These are phyloP conservation scores for Tricharina praecox DNA, from an alignment of 495 filamentous ascomycete species.

Conservation along the genomic window DNA sequence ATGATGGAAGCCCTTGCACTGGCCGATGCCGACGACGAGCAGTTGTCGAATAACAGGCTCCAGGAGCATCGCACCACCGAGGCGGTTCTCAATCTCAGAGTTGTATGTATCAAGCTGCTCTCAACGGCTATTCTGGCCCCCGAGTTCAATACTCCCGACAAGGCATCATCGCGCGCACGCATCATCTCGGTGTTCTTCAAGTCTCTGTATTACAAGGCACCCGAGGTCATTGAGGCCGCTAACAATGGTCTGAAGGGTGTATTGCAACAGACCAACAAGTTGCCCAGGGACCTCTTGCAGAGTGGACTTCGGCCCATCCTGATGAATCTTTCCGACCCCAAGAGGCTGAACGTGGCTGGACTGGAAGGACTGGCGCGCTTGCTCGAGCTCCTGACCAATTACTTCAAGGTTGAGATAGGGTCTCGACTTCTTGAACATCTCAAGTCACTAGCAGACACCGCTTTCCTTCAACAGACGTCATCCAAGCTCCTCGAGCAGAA, in stretches of 20 bases:
- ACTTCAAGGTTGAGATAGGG: slow-evolving; percentile 98
- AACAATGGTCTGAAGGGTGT: slow-evolving; percentile 75
- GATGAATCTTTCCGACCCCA: slow-evolving; percentile 87
- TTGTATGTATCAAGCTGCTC: slow-evolving; percentile 81
- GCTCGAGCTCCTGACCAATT: slow-evolving; percentile 79
- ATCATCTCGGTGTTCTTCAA: slow-evolving; percentile 97
- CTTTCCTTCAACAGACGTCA: slow-evolving; percentile 68
- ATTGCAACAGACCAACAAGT: slow-evolving; percentile 68
- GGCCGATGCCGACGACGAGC: slow-evolving; percentile 85
- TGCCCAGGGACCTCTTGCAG: slow-evolving; percentile 90
- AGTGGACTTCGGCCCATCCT: slow-evolving; percentile 85
- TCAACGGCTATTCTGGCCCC: slow-evolving; percentile 83
- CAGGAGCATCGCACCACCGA: slow-evolving; percentile 81
- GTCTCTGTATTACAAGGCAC: slow-evolving; percentile 76
- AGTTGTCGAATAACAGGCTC: slow-evolving; percentile 56
- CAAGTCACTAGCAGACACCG: slow-evolving; percentile 70
- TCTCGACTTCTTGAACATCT: slow-evolving; percentile 79
- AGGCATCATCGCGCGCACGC: slow-evolving; percentile 44
- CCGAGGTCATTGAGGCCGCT: slow-evolving; percentile 83
- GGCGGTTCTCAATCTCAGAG: slow-evolving; percentile 75
- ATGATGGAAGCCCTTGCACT: slow-evolving; percentile 83
- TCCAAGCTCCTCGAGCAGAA: slow-evolving; percentile 89
- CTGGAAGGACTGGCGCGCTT: slow-evolving; percentile 82
- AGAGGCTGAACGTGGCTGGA: slow-evolving; percentile 72
- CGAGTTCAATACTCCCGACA: slow-evolving; percentile 57